Conservation (phyloP, 345 rosid genomes). For the Garcia nutans region DNA sequence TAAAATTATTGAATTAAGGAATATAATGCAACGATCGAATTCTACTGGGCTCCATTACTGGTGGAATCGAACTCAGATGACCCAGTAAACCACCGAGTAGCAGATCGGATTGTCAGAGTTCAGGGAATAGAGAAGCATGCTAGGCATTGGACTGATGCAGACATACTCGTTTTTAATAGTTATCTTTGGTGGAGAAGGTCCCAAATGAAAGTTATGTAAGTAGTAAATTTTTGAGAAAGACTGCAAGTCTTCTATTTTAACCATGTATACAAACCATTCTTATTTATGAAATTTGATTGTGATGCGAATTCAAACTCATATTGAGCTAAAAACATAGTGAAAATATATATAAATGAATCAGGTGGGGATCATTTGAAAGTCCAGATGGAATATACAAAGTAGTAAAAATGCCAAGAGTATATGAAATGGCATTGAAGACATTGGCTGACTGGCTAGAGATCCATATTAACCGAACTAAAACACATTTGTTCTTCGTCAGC, state of each 20-base stretch:
- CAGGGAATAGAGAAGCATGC: conserved; percentile 34
- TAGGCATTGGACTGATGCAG: conserved; percentile 29
- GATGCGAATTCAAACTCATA: too few relatives aligned
- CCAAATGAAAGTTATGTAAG: conserved; percentile 33
- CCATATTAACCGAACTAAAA: conserved; percentile 24
- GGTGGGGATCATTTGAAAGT: conserved; percentile 32
- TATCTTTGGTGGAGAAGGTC: conserved; percentile 39
- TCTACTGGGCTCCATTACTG: conserved; percentile 34
- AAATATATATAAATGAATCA: background rate
- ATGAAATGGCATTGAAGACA: conserved; percentile 33
- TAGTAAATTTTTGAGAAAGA: background rate
- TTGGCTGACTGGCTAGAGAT: conserved; percentile 33
- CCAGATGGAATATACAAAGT: conserved; percentile 22
- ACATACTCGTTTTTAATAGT: conserved; percentile 28
- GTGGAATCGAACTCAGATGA: conserved; percentile 37
- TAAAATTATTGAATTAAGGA: conserved; percentile 10
- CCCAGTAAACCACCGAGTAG: conserved; percentile 24
- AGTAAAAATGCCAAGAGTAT: conserved; percentile 35
- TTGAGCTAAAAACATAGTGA: too few relatives aligned
- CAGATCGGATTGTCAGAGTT: conserved; percentile 27
- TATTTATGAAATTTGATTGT: too few relatives aligned
- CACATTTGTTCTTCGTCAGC: conserved; percentile 26
- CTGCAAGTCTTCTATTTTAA: too few relatives aligned
- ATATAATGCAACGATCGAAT: conserved; percentile 29
- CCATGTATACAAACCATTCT: too few relatives aligned